Conservation (phyloP, 2,329 filamentous ascomycete genomes). For the Thielaviopsis populi region DNA sequence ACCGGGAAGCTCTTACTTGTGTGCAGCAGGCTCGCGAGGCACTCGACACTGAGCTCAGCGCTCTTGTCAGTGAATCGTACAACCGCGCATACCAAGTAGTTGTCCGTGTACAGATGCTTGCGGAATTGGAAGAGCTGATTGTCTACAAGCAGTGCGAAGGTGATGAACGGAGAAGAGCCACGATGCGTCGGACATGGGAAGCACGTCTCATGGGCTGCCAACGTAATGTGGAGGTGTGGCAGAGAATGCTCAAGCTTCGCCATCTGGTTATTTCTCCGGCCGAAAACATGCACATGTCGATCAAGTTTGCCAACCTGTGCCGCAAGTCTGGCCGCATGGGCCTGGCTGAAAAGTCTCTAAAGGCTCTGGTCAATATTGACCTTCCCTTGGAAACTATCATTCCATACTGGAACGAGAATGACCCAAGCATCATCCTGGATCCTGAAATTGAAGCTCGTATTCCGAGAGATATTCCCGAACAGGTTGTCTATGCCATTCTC, state of each 20-base stretch:
- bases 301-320: slow-evolving; percentile 97
- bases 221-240: slow-evolving; percentile 95
- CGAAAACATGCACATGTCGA: slow-evolving; percentile 98
- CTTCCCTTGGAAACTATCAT: slow-evolving; percentile 45
- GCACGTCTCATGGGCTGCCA: slow-evolving; percentile 88
- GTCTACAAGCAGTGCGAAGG: slow-evolving; percentile 82
- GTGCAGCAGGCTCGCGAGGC: slow-evolving; percentile 87
- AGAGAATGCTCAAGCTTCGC: slow-evolving; percentile 89
- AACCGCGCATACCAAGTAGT: slow-evolving; percentile 96
- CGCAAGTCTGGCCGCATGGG: slow-evolving; percentile 91
- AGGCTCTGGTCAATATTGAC: slow-evolving; percentile 68
- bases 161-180: slow-evolving; percentile 73
- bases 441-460: slow-evolving; percentile 18
- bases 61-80: slow-evolving; percentile 94
- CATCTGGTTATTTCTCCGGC: slow-evolving; percentile 80
- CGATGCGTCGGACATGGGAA: slow-evolving; percentile 91
- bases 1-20: slow-evolving; percentile 74
- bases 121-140: slow-evolving; percentile 95
- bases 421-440: slow-evolving; percentile 10
- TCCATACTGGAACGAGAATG: slow-evolving; percentile 40
- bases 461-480: slow-evolving; percentile 43
- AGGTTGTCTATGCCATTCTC: slow-evolving; percentile 88
- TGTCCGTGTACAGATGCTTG: slow-evolving; percentile 96
- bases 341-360: slow-evolving; percentile 85
- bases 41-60: slow-evolving; percentile 87